Conservation (phyloP, 495 filamentous ascomycete species). For the Aspergillus olivimuriae region DNA sequence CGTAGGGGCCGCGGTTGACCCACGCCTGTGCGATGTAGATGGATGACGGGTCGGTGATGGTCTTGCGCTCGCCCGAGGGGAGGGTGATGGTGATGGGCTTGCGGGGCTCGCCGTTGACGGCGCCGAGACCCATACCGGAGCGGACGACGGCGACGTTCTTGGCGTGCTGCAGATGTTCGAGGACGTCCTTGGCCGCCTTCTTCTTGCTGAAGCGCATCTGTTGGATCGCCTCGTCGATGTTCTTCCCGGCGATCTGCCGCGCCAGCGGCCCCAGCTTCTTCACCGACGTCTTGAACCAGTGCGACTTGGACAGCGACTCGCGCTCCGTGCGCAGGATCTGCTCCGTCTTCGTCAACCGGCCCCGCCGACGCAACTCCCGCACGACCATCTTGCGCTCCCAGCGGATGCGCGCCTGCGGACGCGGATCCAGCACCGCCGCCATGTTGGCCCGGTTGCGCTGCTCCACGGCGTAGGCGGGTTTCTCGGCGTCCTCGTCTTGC, state of each 20-base stretch:
- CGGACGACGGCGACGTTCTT: conserved; percentile 69
- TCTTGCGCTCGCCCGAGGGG: conserved; percentile 44
- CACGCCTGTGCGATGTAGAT: conserved; percentile 90
- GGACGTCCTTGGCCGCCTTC: conserved; percentile 77
- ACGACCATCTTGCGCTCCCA: conserved; percentile 81
- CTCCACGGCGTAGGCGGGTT: conserved; percentile 15
- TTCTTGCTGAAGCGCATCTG: conserved; percentile 97
- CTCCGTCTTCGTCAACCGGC: conserved; percentile 56
- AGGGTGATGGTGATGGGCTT: conserved; percentile 34
- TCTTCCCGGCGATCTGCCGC: conserved; percentile 84
- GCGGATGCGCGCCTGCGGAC: conserved; percentile 55
- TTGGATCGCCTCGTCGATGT: conserved; percentile 80
- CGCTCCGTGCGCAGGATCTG: conserved; percentile 69
- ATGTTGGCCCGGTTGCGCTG: conserved; percentile 44
- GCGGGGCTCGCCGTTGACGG: conserved; percentile 13
- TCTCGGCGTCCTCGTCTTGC: conserved; percentile 13
- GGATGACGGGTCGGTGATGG: conserved; percentile 58
- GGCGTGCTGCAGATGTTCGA: conserved; percentile 68
- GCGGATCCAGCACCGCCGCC: conserved; percentile 58
- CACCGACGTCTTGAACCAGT: conserved; percentile 66
- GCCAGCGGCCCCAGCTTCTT: conserved; percentile 86
- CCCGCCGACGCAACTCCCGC: conserved; percentile 57
- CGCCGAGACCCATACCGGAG: conserved; percentile 79
- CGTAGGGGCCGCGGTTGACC: conserved; percentile 71
- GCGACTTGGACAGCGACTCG: conserved; percentile 53